Evolutionary conservation across 1,139 yeast species (phyloP).

Genomic region (Pichia sp.): DNA sequence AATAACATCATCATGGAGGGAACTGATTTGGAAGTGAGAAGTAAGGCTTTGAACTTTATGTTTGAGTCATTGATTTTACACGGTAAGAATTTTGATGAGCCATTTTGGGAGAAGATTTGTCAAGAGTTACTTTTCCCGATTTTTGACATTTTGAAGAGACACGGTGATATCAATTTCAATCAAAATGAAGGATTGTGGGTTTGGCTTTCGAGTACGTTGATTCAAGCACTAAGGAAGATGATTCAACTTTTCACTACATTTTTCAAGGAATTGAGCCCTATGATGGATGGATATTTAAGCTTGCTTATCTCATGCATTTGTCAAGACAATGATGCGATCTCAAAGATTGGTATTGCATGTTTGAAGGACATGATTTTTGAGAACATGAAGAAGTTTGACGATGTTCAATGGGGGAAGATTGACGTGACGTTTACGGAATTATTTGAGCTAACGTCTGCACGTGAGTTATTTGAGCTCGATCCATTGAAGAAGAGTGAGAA

Average conservation of each 20-base stretch:
- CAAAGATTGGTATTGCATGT: conserved; percentile 89
- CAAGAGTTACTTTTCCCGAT: conserved; percentile 80
- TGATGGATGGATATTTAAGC: conserved; percentile 72
- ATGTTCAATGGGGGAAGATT: conserved; percentile 69
- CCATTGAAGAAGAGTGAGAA: conserved; percentile 33
- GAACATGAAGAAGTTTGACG: conserved; percentile 59
- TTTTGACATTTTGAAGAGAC: conserved; percentile 69
- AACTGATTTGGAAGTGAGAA: conserved; percentile 88
- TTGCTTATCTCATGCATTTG: conserved; percentile 83
- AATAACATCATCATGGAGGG: conserved; percentile 91
- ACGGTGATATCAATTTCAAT: conserved; percentile 64
- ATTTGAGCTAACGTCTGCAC: conserved; percentile 80
- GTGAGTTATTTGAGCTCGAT: conserved; percentile 69
- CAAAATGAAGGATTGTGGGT: conserved; percentile 77
- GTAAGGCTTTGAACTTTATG: conserved; percentile 75
- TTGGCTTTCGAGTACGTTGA: conserved; percentile 93
- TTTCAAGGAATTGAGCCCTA: conserved; percentile 62
- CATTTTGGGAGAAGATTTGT: conserved; percentile 81
- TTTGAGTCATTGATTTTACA: conserved; percentile 75
- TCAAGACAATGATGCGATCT: conserved; percentile 95
- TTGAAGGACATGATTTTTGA: conserved; percentile 69
- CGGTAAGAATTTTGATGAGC: conserved; percentile 66
- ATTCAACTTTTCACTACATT: conserved; percentile 76
- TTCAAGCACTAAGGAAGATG: conserved; percentile 90
- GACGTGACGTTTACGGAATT: conserved; percentile 56